Evolutionary conservation across 2,329 filamentous ascomycete species (phyloP).

Genomic region (Coccinonectria pachysandricola): DNA sequence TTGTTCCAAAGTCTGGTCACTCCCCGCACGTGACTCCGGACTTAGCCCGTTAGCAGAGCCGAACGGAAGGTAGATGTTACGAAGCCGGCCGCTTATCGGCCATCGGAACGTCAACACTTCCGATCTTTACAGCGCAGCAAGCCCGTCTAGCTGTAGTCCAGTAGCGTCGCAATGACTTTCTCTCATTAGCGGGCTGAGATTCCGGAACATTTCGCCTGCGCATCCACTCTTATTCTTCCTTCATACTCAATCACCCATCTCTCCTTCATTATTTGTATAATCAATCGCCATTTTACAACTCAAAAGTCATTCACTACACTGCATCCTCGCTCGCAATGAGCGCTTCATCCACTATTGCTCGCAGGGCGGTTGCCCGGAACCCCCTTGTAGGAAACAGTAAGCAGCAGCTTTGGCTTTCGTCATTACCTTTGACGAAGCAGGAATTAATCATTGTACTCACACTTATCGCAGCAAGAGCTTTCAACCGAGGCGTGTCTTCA

Average conservation of each 20-base stretch:
- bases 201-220: constrained; percentile 13
- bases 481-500: constrained; percentile 38
- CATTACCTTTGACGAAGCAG: no score
- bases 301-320: constrained; percentile 5
- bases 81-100: no score
- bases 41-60: no score
- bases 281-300: constrained; percentile 2
- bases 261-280: constrained; percentile 4
- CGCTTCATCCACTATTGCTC: constrained; percentile 45
- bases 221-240: constrained; percentile 17
- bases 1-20: no score
- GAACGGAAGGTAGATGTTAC: no score
- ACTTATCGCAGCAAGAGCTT: constrained; percentile 29
- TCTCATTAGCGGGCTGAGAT: constrained; percentile 14
- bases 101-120: constrained; percentile 18
- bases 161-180: constrained; percentile 1
- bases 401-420: constrained; percentile 12
- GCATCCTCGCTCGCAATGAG: constrained; percentile 34
- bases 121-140: no score
- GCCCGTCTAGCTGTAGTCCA: no score
- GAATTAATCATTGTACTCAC: constrained; percentile 17
- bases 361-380: constrained; percentile 42
- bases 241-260: constrained; percentile 10
- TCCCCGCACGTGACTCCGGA: no score
- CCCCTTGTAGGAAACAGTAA: constrained; percentile 40